Conservation (phyloP, 331 rosid genomes). For the Prunus yedoensis region DNA sequence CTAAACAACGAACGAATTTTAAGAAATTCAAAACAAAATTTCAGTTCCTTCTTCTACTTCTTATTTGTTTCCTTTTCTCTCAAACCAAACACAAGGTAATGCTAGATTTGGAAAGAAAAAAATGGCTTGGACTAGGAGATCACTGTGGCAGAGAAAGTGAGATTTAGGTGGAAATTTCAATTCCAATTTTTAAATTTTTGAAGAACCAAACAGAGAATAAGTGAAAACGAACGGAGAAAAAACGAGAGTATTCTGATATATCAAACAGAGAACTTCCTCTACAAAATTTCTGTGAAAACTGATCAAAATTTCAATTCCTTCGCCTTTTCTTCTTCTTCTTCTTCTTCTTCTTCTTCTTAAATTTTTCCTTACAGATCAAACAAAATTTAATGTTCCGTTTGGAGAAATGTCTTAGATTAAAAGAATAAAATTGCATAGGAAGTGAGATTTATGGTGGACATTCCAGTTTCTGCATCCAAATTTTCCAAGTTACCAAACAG, state of each 20-base stretch:
- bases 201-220: neutral
- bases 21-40: neutral
- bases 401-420: neutral
- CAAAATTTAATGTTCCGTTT: too few relatives aligned
- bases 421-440: neutral
- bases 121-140: too few relatives aligned
- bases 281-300: neutral
- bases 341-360: too few relatives aligned
- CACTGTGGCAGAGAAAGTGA: too few relatives aligned
- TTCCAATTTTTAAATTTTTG: too few relatives aligned
- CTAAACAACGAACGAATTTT: neutral
- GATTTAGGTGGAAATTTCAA: too few relatives aligned
- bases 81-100: too few relatives aligned
- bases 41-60: neutral
- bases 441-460: neutral
- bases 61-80: too few relatives aligned
- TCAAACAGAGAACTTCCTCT: neutral
- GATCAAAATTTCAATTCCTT: neutral
- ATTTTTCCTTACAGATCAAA: too few relatives aligned
- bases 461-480: neutral
- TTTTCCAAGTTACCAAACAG: constrained; percentile 4
- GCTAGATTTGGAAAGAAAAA: too few relatives aligned
- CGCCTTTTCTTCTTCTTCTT: too few relatives aligned
- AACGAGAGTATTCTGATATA: neutral
- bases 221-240: neutral